Evolutionary conservation across 2,329 filamentous ascomycete genomes (phyloP).

Genomic region (Sporothrix sp.): DNA sequence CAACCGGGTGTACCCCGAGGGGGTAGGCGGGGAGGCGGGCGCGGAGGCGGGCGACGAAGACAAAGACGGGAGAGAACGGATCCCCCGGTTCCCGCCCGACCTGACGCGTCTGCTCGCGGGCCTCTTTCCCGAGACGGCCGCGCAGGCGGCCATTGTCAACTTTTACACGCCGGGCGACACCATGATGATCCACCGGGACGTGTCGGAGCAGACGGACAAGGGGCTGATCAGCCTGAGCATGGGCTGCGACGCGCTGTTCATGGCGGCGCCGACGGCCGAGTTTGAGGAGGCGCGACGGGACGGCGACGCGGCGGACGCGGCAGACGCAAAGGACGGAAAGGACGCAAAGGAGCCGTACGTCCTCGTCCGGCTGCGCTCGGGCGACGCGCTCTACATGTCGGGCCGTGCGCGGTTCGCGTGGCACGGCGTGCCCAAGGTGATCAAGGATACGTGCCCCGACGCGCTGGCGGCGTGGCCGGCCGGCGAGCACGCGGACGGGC

Average conservation of each 20-base stretch:
- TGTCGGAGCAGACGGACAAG: slow-evolving; percentile 71
- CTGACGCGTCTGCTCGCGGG: slow-evolving; percentile 55
- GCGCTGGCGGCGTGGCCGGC: slow-evolving; percentile 69
- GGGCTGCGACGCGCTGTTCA: slow-evolving; percentile 83
- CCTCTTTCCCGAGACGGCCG: slow-evolving; percentile 66
- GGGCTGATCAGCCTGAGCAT: slow-evolving; percentile 79
- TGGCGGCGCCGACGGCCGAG: slow-evolving; percentile 54
- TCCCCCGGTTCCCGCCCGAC: slow-evolving; percentile 56
- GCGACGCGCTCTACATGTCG: slow-evolving; percentile 87
- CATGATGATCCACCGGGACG: slow-evolving; percentile 85
- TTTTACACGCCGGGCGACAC: slow-evolving; percentile 86
- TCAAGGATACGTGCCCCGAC: slow-evolving; percentile 67
- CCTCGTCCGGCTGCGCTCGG: slow-evolving; percentile 63
- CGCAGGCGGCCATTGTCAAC: slow-evolving; percentile 90
- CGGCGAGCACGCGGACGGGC: slow-evolving; percentile 28
- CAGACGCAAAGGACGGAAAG: too few species aligned
- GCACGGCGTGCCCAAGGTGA: slow-evolving; percentile 87
- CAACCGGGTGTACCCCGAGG: slow-evolving; percentile 74
- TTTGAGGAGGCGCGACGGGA: slow-evolving; percentile 8
- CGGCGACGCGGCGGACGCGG: neutral
- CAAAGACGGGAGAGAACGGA: too few species aligned
- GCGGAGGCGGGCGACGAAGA: slow-evolving; percentile 24
- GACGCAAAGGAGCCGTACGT: slow-evolving; percentile 43
- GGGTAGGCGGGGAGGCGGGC: slow-evolving; percentile 31
- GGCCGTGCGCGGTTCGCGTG: slow-evolving; percentile 75